phyloP scores from a whole-genome alignment of 2,329 filamentous ascomycete genomes.

The Hypoxylon rubiginosum region DNA sequence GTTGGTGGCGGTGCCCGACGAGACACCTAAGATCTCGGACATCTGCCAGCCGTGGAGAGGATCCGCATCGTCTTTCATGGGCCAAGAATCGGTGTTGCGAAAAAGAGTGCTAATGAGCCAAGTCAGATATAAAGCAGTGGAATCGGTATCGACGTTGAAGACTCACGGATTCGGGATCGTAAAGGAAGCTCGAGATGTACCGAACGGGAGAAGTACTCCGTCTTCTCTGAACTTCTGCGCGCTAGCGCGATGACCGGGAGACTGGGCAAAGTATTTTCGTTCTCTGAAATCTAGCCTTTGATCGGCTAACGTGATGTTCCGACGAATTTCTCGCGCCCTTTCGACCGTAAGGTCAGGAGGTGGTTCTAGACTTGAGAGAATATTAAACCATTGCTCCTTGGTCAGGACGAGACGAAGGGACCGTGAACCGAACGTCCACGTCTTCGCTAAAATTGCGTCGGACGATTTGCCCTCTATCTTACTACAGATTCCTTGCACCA shows the following conservation, averaged over 20 bases:
- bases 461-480: slow-evolving; percentile 13
- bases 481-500: slow-evolving; percentile 18
- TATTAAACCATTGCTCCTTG: slow-evolving; percentile 15
- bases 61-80: slow-evolving; percentile 54
- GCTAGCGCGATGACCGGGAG: slow-evolving; percentile 42
- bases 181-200: slow-evolving; percentile 48
- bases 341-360: slow-evolving; percentile 19
- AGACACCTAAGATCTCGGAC: slow-evolving; percentile 45
- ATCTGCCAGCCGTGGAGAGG: slow-evolving; percentile 55
- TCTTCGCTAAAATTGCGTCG: slow-evolving; percentile 12
- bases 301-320: slow-evolving; percentile 17
- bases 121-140: slow-evolving; percentile 17
- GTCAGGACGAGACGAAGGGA: slow-evolving; percentile 23
- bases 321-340: slow-evolving; percentile 20
- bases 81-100: slow-evolving; percentile 50
- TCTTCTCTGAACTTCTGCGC: slow-evolving; percentile 52
- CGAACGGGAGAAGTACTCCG: slow-evolving; percentile 58
- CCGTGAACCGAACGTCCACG: slow-evolving; percentile 23
- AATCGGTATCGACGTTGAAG: neutral
- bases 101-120: slow-evolving; percentile 54
- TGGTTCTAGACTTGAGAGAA: slow-evolving; percentile 16
- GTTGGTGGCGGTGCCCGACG: slow-evolving; percentile 43
- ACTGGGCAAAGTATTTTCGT: slow-evolving; percentile 12
- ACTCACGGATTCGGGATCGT: slow-evolving; percentile 59
- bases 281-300: slow-evolving; percentile 26